A percentile compares a stretch with the other conserved stretches of the same genome.
Conservation (phyloP, 2,329 filamentous ascomycete species). For the Fusarium sp. region DNA sequence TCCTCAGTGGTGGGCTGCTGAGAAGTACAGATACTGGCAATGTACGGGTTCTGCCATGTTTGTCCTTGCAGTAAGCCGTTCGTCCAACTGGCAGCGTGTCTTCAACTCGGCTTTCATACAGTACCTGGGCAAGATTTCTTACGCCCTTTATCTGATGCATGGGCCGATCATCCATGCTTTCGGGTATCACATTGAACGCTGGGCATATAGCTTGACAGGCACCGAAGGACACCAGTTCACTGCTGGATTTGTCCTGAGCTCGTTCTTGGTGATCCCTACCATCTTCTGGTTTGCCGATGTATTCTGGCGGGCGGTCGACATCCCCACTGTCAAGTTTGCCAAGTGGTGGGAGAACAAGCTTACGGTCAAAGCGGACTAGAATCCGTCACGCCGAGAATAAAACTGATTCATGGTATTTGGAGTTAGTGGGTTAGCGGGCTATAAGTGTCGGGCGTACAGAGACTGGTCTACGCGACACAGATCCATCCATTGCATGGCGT, state of each 20-base stretch:
- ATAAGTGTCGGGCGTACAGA: conserved; percentile 3
- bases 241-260: conserved; percentile 61
- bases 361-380: conserved; percentile 49
- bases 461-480: conserved; percentile 7
- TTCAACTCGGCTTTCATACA: conserved; percentile 65
- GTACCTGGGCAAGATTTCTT: conserved; percentile 72
- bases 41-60: conserved; percentile 65
- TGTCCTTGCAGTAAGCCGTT: conserved; percentile 63
- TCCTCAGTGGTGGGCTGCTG: conserved; percentile 62
- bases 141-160: conserved; percentile 72
- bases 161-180: conserved; percentile 66
- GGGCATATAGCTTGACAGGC: conserved; percentile 63
- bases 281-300: conserved; percentile 68
- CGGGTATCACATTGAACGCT: conserved; percentile 65
- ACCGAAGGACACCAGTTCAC: conserved; percentile 60
- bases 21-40: conserved; percentile 69
- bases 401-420: conserved; percentile 17
- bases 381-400: background rate
- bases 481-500: conserved; percentile 22
- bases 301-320: conserved; percentile 68
- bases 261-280: conserved; percentile 62
- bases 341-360: conserved; percentile 66
- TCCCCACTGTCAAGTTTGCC: conserved; percentile 67
- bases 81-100: conserved; percentile 61
- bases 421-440: conserved; percentile 17